Conservation (phyloP, 164 flowering plant genomes). For the Sextonia rubra region DNA sequence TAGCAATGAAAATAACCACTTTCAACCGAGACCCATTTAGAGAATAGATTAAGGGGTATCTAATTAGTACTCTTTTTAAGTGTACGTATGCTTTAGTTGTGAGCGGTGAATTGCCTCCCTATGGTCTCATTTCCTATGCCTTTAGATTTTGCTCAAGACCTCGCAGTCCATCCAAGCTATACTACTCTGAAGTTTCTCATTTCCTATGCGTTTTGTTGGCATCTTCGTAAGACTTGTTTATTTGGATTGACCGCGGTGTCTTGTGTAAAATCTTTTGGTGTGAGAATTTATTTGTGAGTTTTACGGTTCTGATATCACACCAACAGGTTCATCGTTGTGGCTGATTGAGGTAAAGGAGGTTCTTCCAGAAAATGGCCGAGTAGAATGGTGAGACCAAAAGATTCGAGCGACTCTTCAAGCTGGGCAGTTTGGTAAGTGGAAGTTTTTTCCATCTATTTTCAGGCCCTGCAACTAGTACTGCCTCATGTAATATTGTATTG, state of each 20-base stretch:
- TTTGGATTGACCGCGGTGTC: slow-evolving; percentile 5
- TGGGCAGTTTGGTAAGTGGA: too few species aligned
- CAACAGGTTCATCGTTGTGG: too few species aligned
- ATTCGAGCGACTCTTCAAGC: too few species aligned
- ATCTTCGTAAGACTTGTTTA: not conserved
- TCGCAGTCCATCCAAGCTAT: slow-evolving; percentile 5
- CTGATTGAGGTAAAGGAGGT: too few species aligned
- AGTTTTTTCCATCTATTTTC: too few species aligned
- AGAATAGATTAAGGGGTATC: not conserved
- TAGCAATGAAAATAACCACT: not conserved
- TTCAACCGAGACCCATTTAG: not conserved
- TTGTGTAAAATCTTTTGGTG: slow-evolving; percentile 7
- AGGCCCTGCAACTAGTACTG: too few species aligned
- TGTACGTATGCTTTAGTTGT: too few species aligned
- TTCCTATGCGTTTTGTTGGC: not conserved
- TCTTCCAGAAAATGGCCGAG: too few species aligned
- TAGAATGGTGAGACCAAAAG: too few species aligned
- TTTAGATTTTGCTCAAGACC: slow-evolving; percentile 10
- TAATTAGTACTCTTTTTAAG: too few species aligned
- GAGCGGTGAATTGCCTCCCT: not conserved
- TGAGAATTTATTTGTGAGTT: not conserved
- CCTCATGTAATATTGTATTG: too few species aligned
- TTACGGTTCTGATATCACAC: too few species aligned
- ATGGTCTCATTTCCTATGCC: not conserved
- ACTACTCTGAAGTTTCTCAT: not conserved